Evolutionary conservation across 768 basidiomycete genomes (phyloP).

Genomic region (Crucibulum laeve): DNA sequence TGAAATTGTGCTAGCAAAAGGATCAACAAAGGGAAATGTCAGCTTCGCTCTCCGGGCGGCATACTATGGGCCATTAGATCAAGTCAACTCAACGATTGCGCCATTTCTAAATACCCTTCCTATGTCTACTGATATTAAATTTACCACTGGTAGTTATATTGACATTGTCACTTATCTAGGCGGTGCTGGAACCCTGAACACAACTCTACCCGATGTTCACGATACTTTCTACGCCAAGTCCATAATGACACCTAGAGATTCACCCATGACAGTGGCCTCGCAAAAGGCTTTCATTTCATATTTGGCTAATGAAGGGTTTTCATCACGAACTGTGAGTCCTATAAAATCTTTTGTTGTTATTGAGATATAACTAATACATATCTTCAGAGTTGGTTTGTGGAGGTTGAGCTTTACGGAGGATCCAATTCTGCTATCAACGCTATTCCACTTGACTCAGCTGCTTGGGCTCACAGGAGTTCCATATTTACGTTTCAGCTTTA

Average conservation of each 20-base stretch:
- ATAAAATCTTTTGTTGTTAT: background rate
- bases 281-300: slow-evolving; percentile 28
- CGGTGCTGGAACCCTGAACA: slow-evolving; percentile 18
- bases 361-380: background rate
- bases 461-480: slow-evolving; percentile 40
- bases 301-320: slow-evolving; percentile 27
- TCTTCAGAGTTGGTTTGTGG: slow-evolving; percentile 28
- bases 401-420: slow-evolving; percentile 41
- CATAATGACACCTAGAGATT: slow-evolving; percentile 8
- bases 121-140: slow-evolving; percentile 10
- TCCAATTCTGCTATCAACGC: slow-evolving; percentile 40
- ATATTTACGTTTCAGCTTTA: slow-evolving; percentile 49
- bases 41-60: slow-evolving; percentile 26
- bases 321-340: slow-evolving; percentile 20
- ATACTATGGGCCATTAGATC: slow-evolving; percentile 22
- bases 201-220: slow-evolving; percentile 19
- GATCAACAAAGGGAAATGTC: slow-evolving; percentile 22
- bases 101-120: slow-evolving; percentile 26
- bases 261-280: slow-evolving; percentile 16
- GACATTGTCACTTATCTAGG: slow-evolving; percentile 24
- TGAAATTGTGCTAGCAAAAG: slow-evolving; percentile 23
- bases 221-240: slow-evolving; percentile 15
- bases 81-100: slow-evolving; percentile 20
- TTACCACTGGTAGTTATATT: slow-evolving; percentile 24
- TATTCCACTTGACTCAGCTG: slow-evolving; percentile 31